Percentiles rank a stretch among this genome's conserved stretches.
Evolutionary conservation across 2,329 filamentous ascomycete genomes (phyloP).

Genomic region (Alternaria incomplexa): DNA sequence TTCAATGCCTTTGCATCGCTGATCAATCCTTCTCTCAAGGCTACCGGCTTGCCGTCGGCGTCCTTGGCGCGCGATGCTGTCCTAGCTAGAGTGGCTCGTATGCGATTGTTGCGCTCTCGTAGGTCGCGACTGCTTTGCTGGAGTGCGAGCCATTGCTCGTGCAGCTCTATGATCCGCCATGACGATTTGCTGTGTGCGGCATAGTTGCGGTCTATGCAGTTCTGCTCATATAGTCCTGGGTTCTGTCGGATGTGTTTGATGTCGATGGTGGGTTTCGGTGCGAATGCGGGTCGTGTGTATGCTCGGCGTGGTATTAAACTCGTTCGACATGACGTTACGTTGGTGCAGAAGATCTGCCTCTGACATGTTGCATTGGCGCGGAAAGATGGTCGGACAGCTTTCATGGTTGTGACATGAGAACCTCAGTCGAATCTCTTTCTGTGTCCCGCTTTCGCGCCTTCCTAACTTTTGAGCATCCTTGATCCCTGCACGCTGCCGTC

Average conservation of each 20-base stretch:
- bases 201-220: slow-evolving; percentile 88
- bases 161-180: slow-evolving; percentile 59
- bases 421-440: not conserved
- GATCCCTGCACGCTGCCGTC: slow-evolving; percentile 13
- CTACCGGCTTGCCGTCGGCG: slow-evolving; percentile 42
- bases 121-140: slow-evolving; percentile 67
- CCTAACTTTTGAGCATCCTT: slow-evolving; percentile 14
- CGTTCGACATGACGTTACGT: not conserved
- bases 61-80: slow-evolving; percentile 36
- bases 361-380: slow-evolving; percentile 20
- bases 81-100: slow-evolving; percentile 62
- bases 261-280: slow-evolving; percentile 80
- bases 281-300: slow-evolving; percentile 68
- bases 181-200: slow-evolving; percentile 59
- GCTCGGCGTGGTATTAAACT: slow-evolving; percentile 49
- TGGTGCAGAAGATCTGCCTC: slow-evolving; percentile 5
- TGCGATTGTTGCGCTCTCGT: slow-evolving; percentile 69
- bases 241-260: slow-evolving; percentile 90
- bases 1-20: slow-evolving; percentile 71
- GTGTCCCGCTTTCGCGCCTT: slow-evolving; percentile 8
- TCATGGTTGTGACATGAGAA: slow-evolving; percentile 4
- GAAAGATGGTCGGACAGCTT: slow-evolving; percentile 22
- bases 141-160: slow-evolving; percentile 54
- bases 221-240: slow-evolving; percentile 78
- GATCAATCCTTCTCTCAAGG: slow-evolving; percentile 60